Base-by-base conservation (phyloP, 257 asterid genomes). In the Forsythia suspensa region DNA sequence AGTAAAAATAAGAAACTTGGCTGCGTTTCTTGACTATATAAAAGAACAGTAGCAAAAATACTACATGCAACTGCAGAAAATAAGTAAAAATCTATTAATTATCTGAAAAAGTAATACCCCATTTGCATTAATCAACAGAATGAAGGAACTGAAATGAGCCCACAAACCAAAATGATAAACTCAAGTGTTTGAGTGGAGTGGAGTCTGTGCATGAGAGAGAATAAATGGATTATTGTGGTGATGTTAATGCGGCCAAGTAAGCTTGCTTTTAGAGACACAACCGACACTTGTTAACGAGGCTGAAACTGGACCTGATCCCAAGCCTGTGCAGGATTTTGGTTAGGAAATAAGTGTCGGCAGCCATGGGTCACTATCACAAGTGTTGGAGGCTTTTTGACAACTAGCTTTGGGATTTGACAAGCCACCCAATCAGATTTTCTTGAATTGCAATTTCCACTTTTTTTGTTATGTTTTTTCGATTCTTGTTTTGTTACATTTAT, bases 311-410 rank as follows among this genome's bases (percentile, higher is more conserved):
- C 70, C 85, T 80, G 80, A 42, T 12, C n/a, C 80, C 77, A 79
- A 41, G 65, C 79, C 88, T 78, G 71, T 29, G 2, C 40, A 55
- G 10, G 37, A 39, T n/a, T 65, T 43, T 71, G 86, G 89, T 24
- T 72, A 48, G 86, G 84, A 11, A 77, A 72, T 46, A 55, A 86
- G 97, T 92, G 97, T 92, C 97, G 96, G 96, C 90, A 90, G 96
- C 87, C 72, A 76, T 51, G 1, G 51, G 89, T 92, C 91, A n/a
- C 84, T 83, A 7, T 88, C 91, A 39, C 12, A 78, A 48, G 78
- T 79, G 77, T 46, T 76, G 43, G 74, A 71, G n/a, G n/a, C 34
- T 70, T 24, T 20, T 42, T 73, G 34, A 36, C 48, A 40, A 75
- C 71, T 48, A 76, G 67, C 67, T 38, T 37, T 55, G 5, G 8